Conservation (phyloP, 129 eudicot genomes). For the Smallanthus sonchifolius region DNA sequence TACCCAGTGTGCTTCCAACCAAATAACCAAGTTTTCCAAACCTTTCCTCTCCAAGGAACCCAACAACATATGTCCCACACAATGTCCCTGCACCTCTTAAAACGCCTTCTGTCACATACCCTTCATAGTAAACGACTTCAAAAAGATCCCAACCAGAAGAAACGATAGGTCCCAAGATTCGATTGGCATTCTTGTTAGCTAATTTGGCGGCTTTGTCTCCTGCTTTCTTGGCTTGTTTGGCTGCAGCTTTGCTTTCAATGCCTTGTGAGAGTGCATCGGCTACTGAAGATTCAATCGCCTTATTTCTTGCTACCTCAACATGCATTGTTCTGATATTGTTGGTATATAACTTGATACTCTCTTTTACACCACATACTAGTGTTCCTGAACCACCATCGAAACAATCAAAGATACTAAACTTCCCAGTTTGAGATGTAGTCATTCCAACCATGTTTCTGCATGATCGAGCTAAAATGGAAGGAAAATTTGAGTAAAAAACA, state of each 20-base stretch:
- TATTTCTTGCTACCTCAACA: constrained; percentile 55
- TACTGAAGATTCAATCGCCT: constrained; percentile 52
- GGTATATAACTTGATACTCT: constrained; percentile 63
- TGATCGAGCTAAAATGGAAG: constrained; percentile 50
- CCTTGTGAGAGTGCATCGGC: constrained; percentile 71
- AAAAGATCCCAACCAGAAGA: constrained; percentile 88
- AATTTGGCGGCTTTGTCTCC: constrained; percentile 80
- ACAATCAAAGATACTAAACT: constrained; percentile 60
- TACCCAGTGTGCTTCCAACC: constrained; percentile 80
- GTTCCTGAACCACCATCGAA: constrained; percentile 76
- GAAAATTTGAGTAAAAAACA: constrained; percentile 9
- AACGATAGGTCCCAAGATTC: constrained; percentile 68
- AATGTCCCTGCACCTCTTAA: constrained; percentile 78
- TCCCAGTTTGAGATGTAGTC: constrained; percentile 51
- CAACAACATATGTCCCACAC: constrained; percentile 58
- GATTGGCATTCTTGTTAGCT: constrained; percentile 55
- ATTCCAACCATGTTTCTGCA: constrained; percentile 63
- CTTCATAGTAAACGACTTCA: constrained; percentile 71
- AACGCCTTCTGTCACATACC: constrained; percentile 60
- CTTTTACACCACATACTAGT: constrained; percentile 66
- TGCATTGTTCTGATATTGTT: constrained; percentile 59
- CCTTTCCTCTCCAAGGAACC: constrained; percentile 60
- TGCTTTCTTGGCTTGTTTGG: constrained; percentile 58
- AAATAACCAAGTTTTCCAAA: constrained; percentile 76
- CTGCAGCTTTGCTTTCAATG: constrained; percentile 51